Percentiles rank a stretch among this genome's conserved stretches.
These are phyloP conservation scores for Lecanicillium sp. DNA, from an alignment of 2,329 filamentous ascomycete genomes.

Conservation along the genomic window DNA sequence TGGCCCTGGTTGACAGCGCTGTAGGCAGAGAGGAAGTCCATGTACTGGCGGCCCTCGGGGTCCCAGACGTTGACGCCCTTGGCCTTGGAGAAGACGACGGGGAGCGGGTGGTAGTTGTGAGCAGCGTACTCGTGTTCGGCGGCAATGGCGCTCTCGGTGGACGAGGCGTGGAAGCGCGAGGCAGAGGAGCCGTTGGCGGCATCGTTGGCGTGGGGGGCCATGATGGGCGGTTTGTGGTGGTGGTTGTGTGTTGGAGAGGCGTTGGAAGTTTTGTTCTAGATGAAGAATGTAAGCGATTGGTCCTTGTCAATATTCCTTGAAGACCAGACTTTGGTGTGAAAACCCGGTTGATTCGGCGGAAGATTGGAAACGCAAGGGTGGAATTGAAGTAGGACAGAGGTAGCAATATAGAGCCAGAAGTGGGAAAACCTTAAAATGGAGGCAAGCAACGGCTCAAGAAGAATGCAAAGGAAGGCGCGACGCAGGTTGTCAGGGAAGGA, in stretches of 20 bases:
- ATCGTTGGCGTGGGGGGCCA: slow-evolving; percentile 50
- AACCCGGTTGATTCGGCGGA: background rate
- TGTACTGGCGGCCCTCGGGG: slow-evolving; percentile 88
- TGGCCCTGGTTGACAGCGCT: slow-evolving; percentile 97
- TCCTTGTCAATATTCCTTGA: no score
- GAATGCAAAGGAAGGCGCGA: background rate
- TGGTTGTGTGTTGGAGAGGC: background rate
- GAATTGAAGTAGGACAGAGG: background rate
- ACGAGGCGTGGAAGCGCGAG: slow-evolving; percentile 61
- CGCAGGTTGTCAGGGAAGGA: background rate
- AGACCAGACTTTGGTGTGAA: background rate
- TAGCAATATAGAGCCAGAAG: no score
- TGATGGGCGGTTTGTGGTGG: slow-evolving; percentile 21
- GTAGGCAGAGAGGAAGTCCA: slow-evolving; percentile 97
- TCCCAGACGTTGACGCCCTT: slow-evolving; percentile 90
- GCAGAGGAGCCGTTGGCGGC: slow-evolving; percentile 16
- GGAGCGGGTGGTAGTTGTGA: slow-evolving; percentile 97
- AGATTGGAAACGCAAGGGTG: background rate
- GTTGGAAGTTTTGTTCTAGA: no score
- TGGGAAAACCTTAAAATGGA: no score
- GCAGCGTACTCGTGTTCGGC: slow-evolving; percentile 79
- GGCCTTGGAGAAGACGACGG: slow-evolving; percentile 83
- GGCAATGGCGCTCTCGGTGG: slow-evolving; percentile 70
- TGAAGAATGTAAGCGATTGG: no score
- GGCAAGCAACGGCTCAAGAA: background rate